Evolutionary conservation across 78 protist genomes (phyloP).

Genomic region (Dictyostelium intermedium): DNA sequence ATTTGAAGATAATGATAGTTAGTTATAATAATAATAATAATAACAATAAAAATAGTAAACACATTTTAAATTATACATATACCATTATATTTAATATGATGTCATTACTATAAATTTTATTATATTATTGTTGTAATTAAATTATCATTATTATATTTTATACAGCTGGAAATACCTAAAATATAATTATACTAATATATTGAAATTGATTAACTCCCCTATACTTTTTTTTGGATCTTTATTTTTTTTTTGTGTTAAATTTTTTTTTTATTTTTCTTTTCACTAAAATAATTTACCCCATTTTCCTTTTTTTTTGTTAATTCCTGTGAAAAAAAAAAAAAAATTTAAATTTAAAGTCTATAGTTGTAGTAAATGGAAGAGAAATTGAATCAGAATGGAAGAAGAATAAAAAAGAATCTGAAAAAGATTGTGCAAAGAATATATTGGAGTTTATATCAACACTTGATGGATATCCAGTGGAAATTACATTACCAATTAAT

Average conservation of each 20-base stretch:
- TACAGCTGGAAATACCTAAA: background rate
- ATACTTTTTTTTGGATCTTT: background rate
- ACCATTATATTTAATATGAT: background rate
- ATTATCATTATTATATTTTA: background rate
- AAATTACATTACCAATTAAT: background rate
- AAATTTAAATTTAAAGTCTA: background rate
- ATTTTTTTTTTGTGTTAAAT: too few relatives aligned
- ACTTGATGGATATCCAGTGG: background rate
- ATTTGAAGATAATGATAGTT: background rate
- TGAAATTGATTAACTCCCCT: background rate
- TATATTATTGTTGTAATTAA: background rate
- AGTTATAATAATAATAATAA: background rate
- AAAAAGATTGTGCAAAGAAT: background rate
- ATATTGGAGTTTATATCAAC: background rate
- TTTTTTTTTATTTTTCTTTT: background rate
- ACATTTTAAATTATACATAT: background rate
- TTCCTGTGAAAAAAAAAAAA: background rate
- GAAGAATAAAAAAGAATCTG: slow-evolving; percentile 1
- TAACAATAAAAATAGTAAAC: background rate
- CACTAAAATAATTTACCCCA: too few relatives aligned
- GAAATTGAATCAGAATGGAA: slow-evolving; percentile 6
- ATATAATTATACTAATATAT: background rate
- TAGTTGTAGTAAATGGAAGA: background rate
- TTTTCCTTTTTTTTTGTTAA: too few relatives aligned
- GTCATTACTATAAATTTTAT: background rate